Conservation (phyloP, 371 early-diverging fungal genomes). For the Chytridium lagenaria region DNA sequence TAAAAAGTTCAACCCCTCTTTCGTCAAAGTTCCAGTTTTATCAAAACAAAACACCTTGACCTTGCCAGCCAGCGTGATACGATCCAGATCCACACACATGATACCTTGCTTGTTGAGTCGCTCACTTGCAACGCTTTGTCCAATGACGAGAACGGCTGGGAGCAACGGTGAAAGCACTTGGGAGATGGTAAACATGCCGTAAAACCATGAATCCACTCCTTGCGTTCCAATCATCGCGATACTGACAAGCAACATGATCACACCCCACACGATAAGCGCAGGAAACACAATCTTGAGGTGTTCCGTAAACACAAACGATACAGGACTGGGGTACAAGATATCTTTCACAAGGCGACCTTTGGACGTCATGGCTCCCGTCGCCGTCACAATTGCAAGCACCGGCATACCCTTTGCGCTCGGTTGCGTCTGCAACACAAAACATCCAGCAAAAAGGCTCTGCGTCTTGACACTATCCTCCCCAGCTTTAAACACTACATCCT, state of each 20-base stretch:
- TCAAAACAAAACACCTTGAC: slow-evolving; percentile 94
- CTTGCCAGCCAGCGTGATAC: slow-evolving; percentile 89
- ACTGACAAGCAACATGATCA: slow-evolving; percentile 58
- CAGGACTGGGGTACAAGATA: slow-evolving; percentile 72
- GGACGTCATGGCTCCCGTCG: slow-evolving; percentile 76
- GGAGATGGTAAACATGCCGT: slow-evolving; percentile 72
- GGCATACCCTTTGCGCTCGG: slow-evolving; percentile 28
- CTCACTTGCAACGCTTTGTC: slow-evolving; percentile 84
- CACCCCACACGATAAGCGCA: slow-evolving; percentile 69
- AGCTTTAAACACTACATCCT: slow-evolving; percentile 41
- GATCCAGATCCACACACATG: slow-evolving; percentile 74
- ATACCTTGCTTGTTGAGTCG: slow-evolving; percentile 69
- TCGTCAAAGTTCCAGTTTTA: slow-evolving; percentile 85
- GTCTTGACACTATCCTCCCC: slow-evolving; percentile 54
- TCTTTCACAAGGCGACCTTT: slow-evolving; percentile 80
- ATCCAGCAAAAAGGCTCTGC: slow-evolving; percentile 70
- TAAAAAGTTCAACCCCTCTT: slow-evolving; percentile 74
- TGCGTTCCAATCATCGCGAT: slow-evolving; percentile 53
- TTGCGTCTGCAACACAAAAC: slow-evolving; percentile 61
- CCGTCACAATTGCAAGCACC: slow-evolving; percentile 65
- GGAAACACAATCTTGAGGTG: slow-evolving; percentile 72
- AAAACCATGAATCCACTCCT: slow-evolving; percentile 53
- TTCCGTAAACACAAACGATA: slow-evolving; percentile 74
- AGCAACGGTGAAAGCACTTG: slow-evolving; percentile 70
- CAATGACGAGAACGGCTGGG: slow-evolving; percentile 89